Percentiles rank a stretch among this genome's conserved stretches.
These are phyloP conservation scores for Scleroderma bovista DNA, from an alignment of 768 basidiomycete genomes.

Conservation along the genomic window DNA sequence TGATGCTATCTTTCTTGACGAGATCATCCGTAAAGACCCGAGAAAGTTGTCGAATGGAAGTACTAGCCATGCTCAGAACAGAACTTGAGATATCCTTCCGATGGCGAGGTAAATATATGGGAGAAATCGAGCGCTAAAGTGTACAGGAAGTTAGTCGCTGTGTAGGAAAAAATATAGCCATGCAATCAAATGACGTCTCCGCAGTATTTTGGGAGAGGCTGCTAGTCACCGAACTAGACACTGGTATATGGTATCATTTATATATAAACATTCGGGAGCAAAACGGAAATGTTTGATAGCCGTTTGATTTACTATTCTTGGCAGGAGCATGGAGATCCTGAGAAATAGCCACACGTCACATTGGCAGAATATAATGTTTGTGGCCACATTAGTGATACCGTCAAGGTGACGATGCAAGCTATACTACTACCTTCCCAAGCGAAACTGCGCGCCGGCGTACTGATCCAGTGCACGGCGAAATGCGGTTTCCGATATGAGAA, in stretches of 20 bases:
- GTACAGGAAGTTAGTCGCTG: background rate
- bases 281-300: too few species aligned
- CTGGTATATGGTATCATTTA: background rate
- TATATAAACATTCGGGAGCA: background rate
- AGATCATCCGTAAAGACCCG: background rate
- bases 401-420: background rate
- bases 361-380: background rate
- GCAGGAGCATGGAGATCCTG: background rate
- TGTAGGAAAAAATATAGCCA: background rate
- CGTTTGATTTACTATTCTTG: too few species aligned
- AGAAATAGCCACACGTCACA: background rate
- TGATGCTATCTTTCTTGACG: conserved; percentile 14
- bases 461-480: conserved; percentile 72
- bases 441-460: conserved; percentile 69
- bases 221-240: too few species aligned
- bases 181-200: background rate
- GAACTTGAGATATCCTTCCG: background rate
- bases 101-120: background rate
- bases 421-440: conserved; percentile 58
- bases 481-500: conserved; percentile 44
- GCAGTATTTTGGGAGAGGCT: background rate
- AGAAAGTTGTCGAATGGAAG: background rate
- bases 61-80: background rate
- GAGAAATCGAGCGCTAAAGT: background rate
- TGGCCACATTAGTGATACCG: background rate